Evolutionary conservation across 2,329 filamentous ascomycete species (phyloP).

Genomic region (Mycosphaerella arachidis): DNA sequence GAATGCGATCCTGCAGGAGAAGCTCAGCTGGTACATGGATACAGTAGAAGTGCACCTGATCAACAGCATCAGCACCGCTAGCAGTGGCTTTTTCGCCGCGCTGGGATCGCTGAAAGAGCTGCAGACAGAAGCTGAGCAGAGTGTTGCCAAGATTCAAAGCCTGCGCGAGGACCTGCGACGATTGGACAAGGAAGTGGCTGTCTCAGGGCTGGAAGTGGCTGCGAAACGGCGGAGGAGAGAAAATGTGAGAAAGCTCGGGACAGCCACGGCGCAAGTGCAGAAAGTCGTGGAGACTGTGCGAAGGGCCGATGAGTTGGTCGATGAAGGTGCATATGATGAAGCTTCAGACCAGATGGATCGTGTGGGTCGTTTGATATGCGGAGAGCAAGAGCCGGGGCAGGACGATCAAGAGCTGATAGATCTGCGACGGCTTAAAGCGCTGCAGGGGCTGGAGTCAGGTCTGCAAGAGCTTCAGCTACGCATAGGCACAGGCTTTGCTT

Average conservation of each 20-base stretch:
- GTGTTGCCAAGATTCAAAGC: conserved; percentile 77
- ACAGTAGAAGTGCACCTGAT: conserved; percentile 97
- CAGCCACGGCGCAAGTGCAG: conserved; percentile 77
- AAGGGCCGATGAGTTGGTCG: conserved; percentile 74
- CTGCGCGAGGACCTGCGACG: conserved; percentile 73
- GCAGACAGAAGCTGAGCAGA: conserved; percentile 87
- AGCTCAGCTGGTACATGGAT: conserved; percentile 99
- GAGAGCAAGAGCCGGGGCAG: conserved; percentile 52
- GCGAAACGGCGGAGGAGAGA: conserved; percentile 76
- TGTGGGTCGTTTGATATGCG: conserved; percentile 75
- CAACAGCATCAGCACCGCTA: conserved; percentile 90
- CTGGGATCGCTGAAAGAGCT: conserved; percentile 85
- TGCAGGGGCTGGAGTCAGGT: conserved; percentile 75
- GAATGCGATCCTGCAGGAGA: conserved; percentile 96
- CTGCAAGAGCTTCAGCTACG: conserved; percentile 70
- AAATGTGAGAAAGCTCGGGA: conserved; percentile 76
- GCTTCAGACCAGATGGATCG: conserved; percentile 73
- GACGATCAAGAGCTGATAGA: conserved; percentile 51
- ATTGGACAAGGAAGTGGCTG: conserved; percentile 81
- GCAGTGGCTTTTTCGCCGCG: conserved; percentile 92
- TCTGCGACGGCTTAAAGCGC: conserved; percentile 68
- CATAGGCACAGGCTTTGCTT: conserved; percentile 83
- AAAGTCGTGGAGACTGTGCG: conserved; percentile 71
- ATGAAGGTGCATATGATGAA: conserved; percentile 75
- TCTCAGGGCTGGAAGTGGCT: conserved; percentile 78